phyloP scores from a whole-genome alignment of 2,329 filamentous ascomycete genomes.

The Hymenoscyphus linearis region DNA sequence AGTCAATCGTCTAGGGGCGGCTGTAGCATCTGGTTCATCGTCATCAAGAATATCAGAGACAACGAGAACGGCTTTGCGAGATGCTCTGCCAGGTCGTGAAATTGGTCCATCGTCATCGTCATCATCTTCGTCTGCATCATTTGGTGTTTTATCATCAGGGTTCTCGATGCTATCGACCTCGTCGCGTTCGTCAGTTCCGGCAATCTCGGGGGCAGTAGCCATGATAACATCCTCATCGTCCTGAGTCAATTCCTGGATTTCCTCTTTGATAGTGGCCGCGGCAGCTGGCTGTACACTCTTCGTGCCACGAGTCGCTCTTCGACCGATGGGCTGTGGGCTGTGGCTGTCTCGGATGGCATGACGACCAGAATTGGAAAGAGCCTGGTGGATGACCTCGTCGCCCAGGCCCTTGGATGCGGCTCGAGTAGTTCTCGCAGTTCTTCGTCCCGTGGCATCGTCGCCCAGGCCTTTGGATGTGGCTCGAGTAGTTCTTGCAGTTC shows the following conservation, averaged over 20 bases:
- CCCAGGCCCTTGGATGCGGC: constrained; percentile 43
- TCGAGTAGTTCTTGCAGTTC: constrained; percentile 27
- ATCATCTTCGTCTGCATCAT: constrained; percentile 22
- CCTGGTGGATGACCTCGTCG: constrained; percentile 41
- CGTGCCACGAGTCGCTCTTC: constrained; percentile 26
- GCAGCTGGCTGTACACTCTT: constrained; percentile 30
- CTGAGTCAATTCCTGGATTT: constrained; percentile 30
- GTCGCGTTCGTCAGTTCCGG: constrained; percentile 27
- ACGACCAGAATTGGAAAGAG: constrained; percentile 56
- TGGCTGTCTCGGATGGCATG: constrained; percentile 48
- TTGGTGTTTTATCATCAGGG: constrained; percentile 9
- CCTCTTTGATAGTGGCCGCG: constrained; percentile 32
- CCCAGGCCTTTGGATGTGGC: constrained; percentile 43
- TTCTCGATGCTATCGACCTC: constrained; percentile 18
- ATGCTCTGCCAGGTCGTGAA: constrained; percentile 34
- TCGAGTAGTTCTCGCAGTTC: constrained; percentile 25
- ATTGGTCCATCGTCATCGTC: constrained; percentile 33
- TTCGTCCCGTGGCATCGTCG: constrained; percentile 39
- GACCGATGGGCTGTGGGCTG: constrained; percentile 48
- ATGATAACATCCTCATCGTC: constrained; percentile 23
- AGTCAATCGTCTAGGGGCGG: constrained; percentile 28
- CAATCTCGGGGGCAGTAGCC: constrained; percentile 20
- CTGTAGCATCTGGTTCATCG: constrained; percentile 41
- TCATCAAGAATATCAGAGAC: constrained; percentile 18
- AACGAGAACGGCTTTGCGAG: constrained; percentile 32